Evolutionary conservation across 768 basidiomycete genomes (phyloP), one percentile per base, ranked within the genome.

Genomic region (Trametes elegans): DNA sequence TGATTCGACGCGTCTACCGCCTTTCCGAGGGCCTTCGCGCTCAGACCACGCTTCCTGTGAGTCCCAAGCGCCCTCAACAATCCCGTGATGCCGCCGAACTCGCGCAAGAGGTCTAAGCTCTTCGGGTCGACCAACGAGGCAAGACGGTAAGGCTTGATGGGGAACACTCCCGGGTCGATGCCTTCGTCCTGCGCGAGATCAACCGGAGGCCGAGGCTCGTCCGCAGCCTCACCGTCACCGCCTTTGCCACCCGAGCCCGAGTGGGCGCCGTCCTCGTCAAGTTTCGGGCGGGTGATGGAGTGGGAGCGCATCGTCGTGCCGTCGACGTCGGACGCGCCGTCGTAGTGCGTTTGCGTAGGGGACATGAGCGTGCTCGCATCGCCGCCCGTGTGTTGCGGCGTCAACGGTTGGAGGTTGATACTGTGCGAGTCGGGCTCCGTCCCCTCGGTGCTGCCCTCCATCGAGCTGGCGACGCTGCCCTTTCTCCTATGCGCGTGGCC

Each of bases 101-200:
- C 70, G 16, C 74, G 74, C 28, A 99, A 79, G 13, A 76, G 67
- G 2, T 85, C 79, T 10, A 94, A 59, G 58, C 76, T 86, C 72
- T 97, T 98, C 8, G 94, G 93, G 67, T 98, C 95, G 32, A 98
- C 83, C 49, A 97, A 80, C 56, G 83, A 81, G 1, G 95, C 95
- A 14, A 98, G 84, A 45, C 79, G 74, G 57, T 78, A 81, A 0
- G 95, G 91, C 52, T 83, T 84, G 64, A 85, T 85, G 10, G 65
- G 67, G 70, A 96, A 97, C 0, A 92, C 90, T 1, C 80, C 70
- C 1, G 86, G 81, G 66, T 94, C 80, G 34, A 74, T 72, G 54
- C 77, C 76, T 16, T 71, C 66, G 58, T 80, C 78, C 57, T 77
- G 74, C 7, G 63, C 55, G 26, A 70, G 56, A 24, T 71, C 69